Evolutionary conservation across 441 rosid genomes (phyloP), one percentile per base, ranked within the genome.

Genomic region (Bruguiera hainesii): DNA sequence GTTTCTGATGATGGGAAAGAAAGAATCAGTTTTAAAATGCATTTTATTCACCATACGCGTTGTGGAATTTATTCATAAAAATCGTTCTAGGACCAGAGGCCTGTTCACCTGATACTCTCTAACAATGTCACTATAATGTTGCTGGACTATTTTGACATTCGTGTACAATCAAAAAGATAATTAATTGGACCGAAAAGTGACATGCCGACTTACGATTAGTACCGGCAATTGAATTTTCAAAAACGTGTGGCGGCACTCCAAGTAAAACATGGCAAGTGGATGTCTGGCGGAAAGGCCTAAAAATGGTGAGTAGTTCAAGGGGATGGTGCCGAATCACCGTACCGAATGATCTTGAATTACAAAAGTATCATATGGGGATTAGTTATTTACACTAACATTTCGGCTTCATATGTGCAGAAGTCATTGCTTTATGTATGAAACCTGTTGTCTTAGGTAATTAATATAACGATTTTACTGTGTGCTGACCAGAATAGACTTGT

Each of bases 251-350:
- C 60, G 66, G 66, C 61, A 37, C 53, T 55, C 56, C 31, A 29
- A 42, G 39, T 9, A 20, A 62, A 56, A 49, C 49, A 31, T 9
- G 58, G 31, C 52, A 58, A 58, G 42, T 28, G 57, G 57, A 0
- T 26, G 1, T 64, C n/a, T 62, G 9, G 67, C 67, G 55, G 71
- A 69, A 69, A 74, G 73, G 56, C 51, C 26, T 7, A 26, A 53
- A 33, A 55, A 37, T 35, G 10, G 15, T 0, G 2, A 16, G 55
- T 56, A 61, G 10, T 53, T 70, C 10, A 15, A 33, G 60, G 21
- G 56, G 60, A 39, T 42, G 60, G 63, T 57, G 35, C 59, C 66
- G 26, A 65, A 60, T 56, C 18, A 55, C 23, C 1, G 10, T 33
- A 26, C 4, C 8, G 35, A n/a, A 5, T 23, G 57, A 25, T 53